phyloP scores from a whole-genome alignment of 2,329 filamentous ascomycete species.

The Beauveria pseudobassiana region DNA sequence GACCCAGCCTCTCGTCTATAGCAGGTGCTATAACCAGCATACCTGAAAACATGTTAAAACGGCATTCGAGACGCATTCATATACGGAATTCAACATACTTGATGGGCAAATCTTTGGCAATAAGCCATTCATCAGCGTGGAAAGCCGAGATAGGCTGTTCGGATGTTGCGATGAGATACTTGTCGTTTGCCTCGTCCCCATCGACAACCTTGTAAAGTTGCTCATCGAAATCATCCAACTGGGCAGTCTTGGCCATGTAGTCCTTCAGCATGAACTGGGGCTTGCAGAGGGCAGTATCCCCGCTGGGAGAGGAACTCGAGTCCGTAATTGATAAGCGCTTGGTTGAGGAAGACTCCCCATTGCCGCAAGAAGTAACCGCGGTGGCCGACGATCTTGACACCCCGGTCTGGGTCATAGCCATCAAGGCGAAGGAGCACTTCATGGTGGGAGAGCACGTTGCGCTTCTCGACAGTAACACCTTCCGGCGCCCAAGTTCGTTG shows the following conservation, averaged over 20 bases:
- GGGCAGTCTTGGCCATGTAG: conserved; percentile 96
- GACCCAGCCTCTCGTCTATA: conserved; percentile 93
- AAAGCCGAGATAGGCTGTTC: conserved; percentile 93
- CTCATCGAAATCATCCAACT: conserved; percentile 95
- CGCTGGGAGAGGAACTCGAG: conserved; percentile 77
- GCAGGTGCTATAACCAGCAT: conserved; percentile 87
- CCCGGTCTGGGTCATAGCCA: conserved; percentile 87
- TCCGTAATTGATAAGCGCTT: conserved; percentile 91
- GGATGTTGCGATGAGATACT: conserved; percentile 71
- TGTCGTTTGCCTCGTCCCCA: conserved; percentile 81
- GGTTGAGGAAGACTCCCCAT: conserved; percentile 86
- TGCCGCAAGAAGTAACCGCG: conserved; percentile 86
- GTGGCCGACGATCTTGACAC: conserved; percentile 90
- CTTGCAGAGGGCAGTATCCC: conserved; percentile 76
- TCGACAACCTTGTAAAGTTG: conserved; percentile 95
- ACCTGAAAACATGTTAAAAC: conserved; percentile 47
- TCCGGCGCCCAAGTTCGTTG: conserved; percentile 76
- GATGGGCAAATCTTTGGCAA: conserved; percentile 76
- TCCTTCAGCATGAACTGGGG: conserved; percentile 90
- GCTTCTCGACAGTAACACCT: conserved; percentile 65
- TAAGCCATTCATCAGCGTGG: conserved; percentile 90
- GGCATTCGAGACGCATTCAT: background rate
- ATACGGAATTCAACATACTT: conserved; percentile 42
- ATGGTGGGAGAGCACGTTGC: conserved; percentile 79
- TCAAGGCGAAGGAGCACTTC: conserved; percentile 84